phyloP scores from a whole-genome alignment of 257 asterid genomes.

The Avicennia marina region DNA sequence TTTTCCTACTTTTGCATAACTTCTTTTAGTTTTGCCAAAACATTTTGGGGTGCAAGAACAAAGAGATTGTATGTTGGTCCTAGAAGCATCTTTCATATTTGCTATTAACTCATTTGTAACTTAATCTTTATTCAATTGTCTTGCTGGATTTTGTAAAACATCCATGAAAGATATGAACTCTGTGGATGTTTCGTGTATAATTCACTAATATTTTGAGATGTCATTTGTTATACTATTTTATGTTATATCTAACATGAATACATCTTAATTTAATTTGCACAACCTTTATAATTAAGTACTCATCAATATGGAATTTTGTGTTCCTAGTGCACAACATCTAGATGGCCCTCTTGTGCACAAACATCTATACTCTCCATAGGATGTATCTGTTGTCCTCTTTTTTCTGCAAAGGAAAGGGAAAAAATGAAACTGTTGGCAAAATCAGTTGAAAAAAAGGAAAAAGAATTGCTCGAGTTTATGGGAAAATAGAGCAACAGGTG shows the following conservation, averaged over 20 bases:
- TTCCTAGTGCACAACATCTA: no score
- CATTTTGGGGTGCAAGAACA: neutral
- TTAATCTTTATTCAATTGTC: constrained; percentile 2
- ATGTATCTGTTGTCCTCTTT: constrained; percentile 18
- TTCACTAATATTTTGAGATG: constrained; percentile 4
- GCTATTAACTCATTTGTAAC: constrained; percentile 1
- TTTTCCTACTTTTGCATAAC: neutral
- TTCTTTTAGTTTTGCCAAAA: neutral
- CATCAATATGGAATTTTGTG: neutral
- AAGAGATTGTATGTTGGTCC: constrained; percentile 5
- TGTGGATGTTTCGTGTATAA: no score
- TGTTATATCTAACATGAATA: no score
- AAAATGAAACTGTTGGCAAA: constrained; percentile 90
- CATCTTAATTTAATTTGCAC: constrained; percentile 5
- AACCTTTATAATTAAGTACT: neutral
- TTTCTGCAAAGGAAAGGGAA: constrained; percentile 85
- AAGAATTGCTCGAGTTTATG: constrained; percentile 81
- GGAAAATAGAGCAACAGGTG: constrained; percentile 96
- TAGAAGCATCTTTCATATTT: constrained; percentile 8
- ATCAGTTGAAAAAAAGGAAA: constrained; percentile 71
- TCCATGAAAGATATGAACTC: no score
- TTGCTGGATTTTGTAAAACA: neutral
- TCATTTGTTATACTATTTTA: neutral
- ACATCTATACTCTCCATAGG: neutral
- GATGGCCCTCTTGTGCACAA: no score